Evolutionary conservation across 805 yeast genomes (phyloP).

Genomic region (Millerago galiae): DNA sequence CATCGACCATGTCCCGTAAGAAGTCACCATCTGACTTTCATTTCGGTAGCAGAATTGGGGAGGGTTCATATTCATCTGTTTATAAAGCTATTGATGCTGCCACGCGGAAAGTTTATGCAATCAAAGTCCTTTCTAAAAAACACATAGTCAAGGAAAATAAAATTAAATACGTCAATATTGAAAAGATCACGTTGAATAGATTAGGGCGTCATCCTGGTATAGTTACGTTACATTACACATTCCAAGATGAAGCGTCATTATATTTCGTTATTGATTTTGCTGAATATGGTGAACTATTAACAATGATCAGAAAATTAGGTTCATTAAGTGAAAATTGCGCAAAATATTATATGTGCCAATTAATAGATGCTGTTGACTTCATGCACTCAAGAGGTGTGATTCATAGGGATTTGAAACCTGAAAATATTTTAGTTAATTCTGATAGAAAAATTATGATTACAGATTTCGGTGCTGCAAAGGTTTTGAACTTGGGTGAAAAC

Average conservation of each 20-base stretch:
- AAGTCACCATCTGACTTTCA: constrained; percentile 69
- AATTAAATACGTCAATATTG: constrained; percentile 93
- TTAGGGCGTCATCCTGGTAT: constrained; percentile 94
- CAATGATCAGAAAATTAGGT: constrained; percentile 71
- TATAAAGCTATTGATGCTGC: constrained; percentile 77
- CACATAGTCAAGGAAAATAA: constrained; percentile 94
- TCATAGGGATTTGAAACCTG: constrained; percentile 94
- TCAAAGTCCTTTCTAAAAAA: constrained; percentile 83
- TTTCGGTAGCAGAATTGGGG: constrained; percentile 81
- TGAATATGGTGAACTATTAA: constrained; percentile 86
- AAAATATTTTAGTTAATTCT: constrained; percentile 76
- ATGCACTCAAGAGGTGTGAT: constrained; percentile 87
- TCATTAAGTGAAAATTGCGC: constrained; percentile 69
- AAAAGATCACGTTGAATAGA: constrained; percentile 80
- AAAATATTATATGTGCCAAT: constrained; percentile 75
- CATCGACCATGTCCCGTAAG: constrained; percentile 29
- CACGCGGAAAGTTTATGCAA: constrained; percentile 72
- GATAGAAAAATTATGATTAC: constrained; percentile 89
- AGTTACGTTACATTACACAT: constrained; percentile 85
- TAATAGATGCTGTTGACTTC: constrained; percentile 84
- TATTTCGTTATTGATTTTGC: constrained; percentile 94
- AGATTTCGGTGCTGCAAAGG: constrained; percentile 97
- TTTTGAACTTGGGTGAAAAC: constrained; percentile 36
- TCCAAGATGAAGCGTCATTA: constrained; percentile 82
- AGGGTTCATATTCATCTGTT: constrained; percentile 94